phyloP scores from a whole-genome alignment of 306 rosid genomes.

The Inga laurina region DNA sequence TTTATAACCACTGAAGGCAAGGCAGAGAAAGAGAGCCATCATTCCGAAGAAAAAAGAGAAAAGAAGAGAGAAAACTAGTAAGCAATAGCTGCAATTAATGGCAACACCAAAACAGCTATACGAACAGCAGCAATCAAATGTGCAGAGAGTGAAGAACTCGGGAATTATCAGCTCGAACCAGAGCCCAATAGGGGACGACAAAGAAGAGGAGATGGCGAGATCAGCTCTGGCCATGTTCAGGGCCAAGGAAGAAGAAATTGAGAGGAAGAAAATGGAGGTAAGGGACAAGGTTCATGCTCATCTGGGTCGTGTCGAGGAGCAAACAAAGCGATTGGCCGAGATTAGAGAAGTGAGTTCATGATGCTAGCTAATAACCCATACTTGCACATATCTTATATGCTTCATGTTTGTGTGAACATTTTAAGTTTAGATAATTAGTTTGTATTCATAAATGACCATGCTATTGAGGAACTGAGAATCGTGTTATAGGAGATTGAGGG shows the following conservation, averaged over 20 bases:
- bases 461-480: slow-evolving; percentile 24
- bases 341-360: slow-evolving; percentile 75
- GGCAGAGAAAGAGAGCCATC: slow-evolving; percentile 54
- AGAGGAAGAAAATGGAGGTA: slow-evolving; percentile 81
- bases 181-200: slow-evolving; percentile 67
- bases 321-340: slow-evolving; percentile 79
- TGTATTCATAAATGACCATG: not conserved
- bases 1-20: slow-evolving; percentile 48
- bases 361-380: not conserved
- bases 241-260: slow-evolving; percentile 93
- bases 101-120: slow-evolving; percentile 64
- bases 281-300: slow-evolving; percentile 78
- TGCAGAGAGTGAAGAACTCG: slow-evolving; percentile 53
- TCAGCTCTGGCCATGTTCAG: slow-evolving; percentile 73
- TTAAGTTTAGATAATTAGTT: not conserved
- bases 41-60: slow-evolving; percentile 42
- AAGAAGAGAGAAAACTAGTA: slow-evolving; percentile 18
- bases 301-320: slow-evolving; percentile 72
- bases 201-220: slow-evolving; percentile 80
- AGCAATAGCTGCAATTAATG: slow-evolving; percentile 42
- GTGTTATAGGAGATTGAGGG: slow-evolving; percentile 81
- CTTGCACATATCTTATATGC: not conserved
- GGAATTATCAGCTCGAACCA: slow-evolving; percentile 50
- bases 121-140: slow-evolving; percentile 53
- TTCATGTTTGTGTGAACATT: not conserved